These are phyloP conservation scores for Penicillium desertorum DNA, from an alignment of 495 filamentous ascomycete genomes.

Conservation along the genomic window DNA sequence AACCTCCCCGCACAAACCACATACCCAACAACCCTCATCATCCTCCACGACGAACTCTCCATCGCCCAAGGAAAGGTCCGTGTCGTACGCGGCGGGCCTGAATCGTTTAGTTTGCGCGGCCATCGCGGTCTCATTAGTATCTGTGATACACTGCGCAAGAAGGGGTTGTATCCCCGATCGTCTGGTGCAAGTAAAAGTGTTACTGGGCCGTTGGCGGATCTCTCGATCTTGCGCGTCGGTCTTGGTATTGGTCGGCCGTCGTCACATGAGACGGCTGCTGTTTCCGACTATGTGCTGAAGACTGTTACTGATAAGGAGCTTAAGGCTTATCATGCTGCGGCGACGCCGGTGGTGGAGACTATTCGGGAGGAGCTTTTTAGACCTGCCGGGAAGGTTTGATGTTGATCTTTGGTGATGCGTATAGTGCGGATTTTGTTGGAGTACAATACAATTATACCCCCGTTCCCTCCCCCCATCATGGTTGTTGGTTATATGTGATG, in stretches of 20 bases:
- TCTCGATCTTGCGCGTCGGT: constrained; percentile 55
- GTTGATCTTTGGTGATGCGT: neutral
- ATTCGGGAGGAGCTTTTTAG: constrained; percentile 48
- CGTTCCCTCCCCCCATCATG: neutral
- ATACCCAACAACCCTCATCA: constrained; percentile 52
- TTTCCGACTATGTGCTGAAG: constrained; percentile 66
- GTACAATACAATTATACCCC: neutral
- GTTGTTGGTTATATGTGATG: neutral
- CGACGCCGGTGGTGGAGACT: constrained; percentile 48
- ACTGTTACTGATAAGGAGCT: constrained; percentile 56
- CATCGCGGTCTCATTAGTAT: constrained; percentile 80
- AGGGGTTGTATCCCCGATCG: constrained; percentile 30
- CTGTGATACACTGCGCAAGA: constrained; percentile 46
- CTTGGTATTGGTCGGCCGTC: constrained; percentile 71
- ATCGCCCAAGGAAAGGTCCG: constrained; percentile 57
- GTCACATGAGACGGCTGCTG: constrained; percentile 53
- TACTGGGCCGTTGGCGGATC: constrained; percentile 10
- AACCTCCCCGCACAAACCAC: neutral
- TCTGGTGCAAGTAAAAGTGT: neutral
- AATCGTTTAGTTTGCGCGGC: constrained; percentile 57
- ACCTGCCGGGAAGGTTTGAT: constrained; percentile 3
- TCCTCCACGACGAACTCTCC: constrained; percentile 78
- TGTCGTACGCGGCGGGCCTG: constrained; percentile 52
- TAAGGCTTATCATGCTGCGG: constrained; percentile 49
- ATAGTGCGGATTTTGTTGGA: constrained; percentile 1